A percentile compares a stretch with the other conserved stretches of the same genome.
Evolutionary conservation across 805 yeast species (phyloP).

Genomic region (Debaryomyces tyrocola): DNA sequence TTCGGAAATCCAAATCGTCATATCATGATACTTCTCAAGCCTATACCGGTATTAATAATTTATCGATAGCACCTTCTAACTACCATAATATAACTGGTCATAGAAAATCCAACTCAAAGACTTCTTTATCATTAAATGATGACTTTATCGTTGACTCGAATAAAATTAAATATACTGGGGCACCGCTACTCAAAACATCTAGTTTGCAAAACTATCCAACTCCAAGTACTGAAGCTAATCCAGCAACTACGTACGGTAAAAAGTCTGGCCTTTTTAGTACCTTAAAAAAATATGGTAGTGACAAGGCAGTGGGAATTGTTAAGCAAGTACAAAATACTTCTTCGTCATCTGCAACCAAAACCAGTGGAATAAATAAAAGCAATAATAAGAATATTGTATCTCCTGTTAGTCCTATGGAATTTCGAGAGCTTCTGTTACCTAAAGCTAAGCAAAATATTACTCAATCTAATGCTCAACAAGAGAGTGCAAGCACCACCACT

Average conservation of each 20-base stretch:
- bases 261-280: slow-evolving; percentile 41
- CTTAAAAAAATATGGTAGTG: slow-evolving; percentile 40
- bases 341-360: slow-evolving; percentile 2
- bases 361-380: slow-evolving; percentile 4
- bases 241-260: slow-evolving; percentile 4
- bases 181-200: not conserved
- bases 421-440: not conserved
- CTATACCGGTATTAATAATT: not conserved
- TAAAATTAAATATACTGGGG: not conserved
- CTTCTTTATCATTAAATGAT: slow-evolving; percentile 8
- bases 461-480: not conserved
- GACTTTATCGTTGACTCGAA: slow-evolving; percentile 14
- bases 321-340: slow-evolving; percentile 25
- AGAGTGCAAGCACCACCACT: not conserved
- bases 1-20: slow-evolving; percentile 63
- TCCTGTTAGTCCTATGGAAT: slow-evolving; percentile 13
- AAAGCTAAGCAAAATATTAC: not conserved
- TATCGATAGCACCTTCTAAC: not conserved
- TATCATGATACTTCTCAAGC: slow-evolving; percentile 54
- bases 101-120: not conserved
- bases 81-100: not conserved
- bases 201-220: not conserved
- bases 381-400: slow-evolving; percentile 8
- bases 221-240: not conserved
- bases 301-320: slow-evolving; percentile 37